Evolutionary conservation across 2,329 filamentous ascomycete genomes (phyloP).

Genomic region (Ascochyta clinopodiicola): DNA sequence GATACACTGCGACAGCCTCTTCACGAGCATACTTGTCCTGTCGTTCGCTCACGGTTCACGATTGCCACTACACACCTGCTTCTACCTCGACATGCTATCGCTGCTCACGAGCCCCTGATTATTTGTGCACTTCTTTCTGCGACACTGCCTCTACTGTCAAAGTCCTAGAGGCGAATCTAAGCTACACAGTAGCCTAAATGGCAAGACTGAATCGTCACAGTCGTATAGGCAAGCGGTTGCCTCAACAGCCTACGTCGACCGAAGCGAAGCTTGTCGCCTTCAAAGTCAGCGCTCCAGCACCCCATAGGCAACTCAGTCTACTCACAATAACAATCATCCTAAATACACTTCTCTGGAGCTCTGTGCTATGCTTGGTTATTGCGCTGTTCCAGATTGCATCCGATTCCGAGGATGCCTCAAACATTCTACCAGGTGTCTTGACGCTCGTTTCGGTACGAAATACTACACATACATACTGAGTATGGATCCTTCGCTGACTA

Average conservation of each 20-base stretch:
- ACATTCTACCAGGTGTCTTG: slow-evolving; percentile 41
- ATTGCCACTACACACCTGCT: background rate
- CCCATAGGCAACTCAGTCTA: slow-evolving; percentile 42
- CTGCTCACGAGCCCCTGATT: background rate
- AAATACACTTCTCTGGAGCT: slow-evolving; percentile 45
- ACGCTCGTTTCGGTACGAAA: slow-evolving; percentile 41
- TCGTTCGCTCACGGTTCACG: background rate
- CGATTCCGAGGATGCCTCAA: slow-evolving; percentile 36
- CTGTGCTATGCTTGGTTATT: slow-evolving; percentile 34
- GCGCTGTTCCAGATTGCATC: slow-evolving; percentile 41
- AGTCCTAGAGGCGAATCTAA: background rate
- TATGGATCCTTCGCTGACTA: slow-evolving; percentile 14
- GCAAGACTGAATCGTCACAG: slow-evolving; percentile 8
- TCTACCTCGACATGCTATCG: slow-evolving; percentile 2
- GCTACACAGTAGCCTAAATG: background rate
- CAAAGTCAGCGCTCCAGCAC: slow-evolving; percentile 11
- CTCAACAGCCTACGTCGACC: background rate
- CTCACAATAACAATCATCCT: slow-evolving; percentile 44
- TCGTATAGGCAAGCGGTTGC: slow-evolving; percentile 5
- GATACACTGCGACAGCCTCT: background rate
- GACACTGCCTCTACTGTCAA: background rate
- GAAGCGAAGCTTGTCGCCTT: slow-evolving; percentile 8
- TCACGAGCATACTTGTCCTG: background rate
- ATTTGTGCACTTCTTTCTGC: background rate
- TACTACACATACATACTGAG: background rate